These are phyloP conservation scores for Simplicillium sp. DNA, from an alignment of 2,329 filamentous ascomycete genomes.

Conservation along the genomic window DNA sequence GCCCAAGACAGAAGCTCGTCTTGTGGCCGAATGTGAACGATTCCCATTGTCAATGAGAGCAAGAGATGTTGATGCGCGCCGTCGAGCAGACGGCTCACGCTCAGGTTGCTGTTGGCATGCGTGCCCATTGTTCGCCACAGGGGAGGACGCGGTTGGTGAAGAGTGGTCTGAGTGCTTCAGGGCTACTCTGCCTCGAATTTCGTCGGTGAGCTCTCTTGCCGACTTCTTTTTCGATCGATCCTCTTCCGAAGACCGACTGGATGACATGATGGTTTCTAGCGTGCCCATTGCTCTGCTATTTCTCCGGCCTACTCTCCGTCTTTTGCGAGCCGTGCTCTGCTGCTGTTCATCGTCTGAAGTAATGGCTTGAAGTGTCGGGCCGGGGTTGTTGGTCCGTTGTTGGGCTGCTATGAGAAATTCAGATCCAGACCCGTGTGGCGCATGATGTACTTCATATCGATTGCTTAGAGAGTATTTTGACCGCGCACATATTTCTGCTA, in stretches of 20 bases:
- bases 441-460: slow-evolving; percentile 57
- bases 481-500: slow-evolving; percentile 57
- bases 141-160: slow-evolving; percentile 20
- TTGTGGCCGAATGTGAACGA: not conserved
- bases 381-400: slow-evolving; percentile 23
- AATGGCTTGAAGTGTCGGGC: slow-evolving; percentile 48
- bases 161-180: slow-evolving; percentile 24
- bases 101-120: slow-evolving; percentile 4
- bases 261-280: slow-evolving; percentile 58
- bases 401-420: slow-evolving; percentile 28
- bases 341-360: slow-evolving; percentile 45
- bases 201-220: slow-evolving; percentile 44
- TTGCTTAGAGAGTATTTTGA: slow-evolving; percentile 57
- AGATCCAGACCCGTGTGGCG: slow-evolving; percentile 49
- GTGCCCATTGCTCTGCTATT: slow-evolving; percentile 51
- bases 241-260: slow-evolving; percentile 54
- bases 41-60: slow-evolving; percentile 22
- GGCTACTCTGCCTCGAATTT: slow-evolving; percentile 39
- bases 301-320: slow-evolving; percentile 30
- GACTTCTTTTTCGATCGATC: slow-evolving; percentile 51
- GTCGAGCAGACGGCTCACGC: slow-evolving; percentile 10
- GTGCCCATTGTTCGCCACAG: slow-evolving; percentile 16
- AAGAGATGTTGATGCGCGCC: slow-evolving; percentile 21
- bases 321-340: slow-evolving; percentile 25
- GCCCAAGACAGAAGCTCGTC: not conserved